phyloP scores from a whole-genome alignment of 192 early-diverging fungal genomes.

The Backusella sp. region DNA sequence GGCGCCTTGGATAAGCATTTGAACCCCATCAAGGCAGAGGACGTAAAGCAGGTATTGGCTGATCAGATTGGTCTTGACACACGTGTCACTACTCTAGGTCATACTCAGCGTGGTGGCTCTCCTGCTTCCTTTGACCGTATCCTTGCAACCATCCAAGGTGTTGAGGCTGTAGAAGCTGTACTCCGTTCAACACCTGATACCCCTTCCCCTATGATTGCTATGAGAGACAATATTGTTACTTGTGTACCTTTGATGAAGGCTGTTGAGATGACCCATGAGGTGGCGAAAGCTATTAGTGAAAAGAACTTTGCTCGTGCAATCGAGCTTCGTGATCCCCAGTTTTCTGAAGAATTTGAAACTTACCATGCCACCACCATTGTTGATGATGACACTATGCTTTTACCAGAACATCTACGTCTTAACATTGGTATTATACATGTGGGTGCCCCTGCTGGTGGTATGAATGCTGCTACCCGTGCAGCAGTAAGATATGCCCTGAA shows the following conservation, averaged over 20 bases:
- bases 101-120: constrained; percentile 92
- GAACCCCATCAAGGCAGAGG: constrained; percentile 82
- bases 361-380: constrained; percentile 61
- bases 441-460: constrained; percentile 96
- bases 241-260: constrained; percentile 88
- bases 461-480: constrained; percentile 93
- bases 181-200: constrained; percentile 76
- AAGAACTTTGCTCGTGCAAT: constrained; percentile 90
- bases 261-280: constrained; percentile 87
- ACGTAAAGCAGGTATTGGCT: constrained; percentile 78
- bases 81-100: constrained; percentile 90
- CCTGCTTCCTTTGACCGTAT: constrained; percentile 94
- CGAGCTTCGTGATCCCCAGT: constrained; percentile 86
- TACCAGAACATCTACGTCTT: constrained; percentile 52
- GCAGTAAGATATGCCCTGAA: constrained; percentile 84
- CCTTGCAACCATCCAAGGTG: constrained; percentile 87
- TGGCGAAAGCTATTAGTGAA: constrained; percentile 77
- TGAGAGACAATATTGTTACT: constrained; percentile 85
- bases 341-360: constrained; percentile 63
- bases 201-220: constrained; percentile 90
- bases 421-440: constrained; percentile 89
- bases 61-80: constrained; percentile 84
- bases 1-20: constrained; percentile 93
- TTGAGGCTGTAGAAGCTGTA: constrained; percentile 93
- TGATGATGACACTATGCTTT: constrained; percentile 35